Evolutionary conservation across 306 rosid species (phyloP), one percentile per base, ranked within the genome.

Genomic region (Spatholobus suberectus): DNA sequence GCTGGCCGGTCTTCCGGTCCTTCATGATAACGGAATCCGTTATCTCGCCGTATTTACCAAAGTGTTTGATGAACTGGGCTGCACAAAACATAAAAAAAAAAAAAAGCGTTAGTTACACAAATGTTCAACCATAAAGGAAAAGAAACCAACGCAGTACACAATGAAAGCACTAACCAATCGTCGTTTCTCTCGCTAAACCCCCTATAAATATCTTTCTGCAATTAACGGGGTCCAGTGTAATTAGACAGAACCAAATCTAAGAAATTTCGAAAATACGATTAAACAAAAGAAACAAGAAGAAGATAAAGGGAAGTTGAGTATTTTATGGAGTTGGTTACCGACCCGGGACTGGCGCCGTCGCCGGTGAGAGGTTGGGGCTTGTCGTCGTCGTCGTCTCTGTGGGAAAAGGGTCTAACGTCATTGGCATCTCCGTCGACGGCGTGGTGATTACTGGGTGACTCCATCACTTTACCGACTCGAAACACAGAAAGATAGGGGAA

Each of bases 341-440:
- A 96, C 99, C 98, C 99, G 5, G 99, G 94, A 75, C 99, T 96
- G 2, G 98, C 99, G 13, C 99, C 98, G 72, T 96, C 98, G 57
- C 97, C 98, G 70, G 90, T 84, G 23, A 89, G 96, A 54, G 96
- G 87, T 20, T 90, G 97, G 12, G 95, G 85, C 80, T 89, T 91
- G 81, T 90, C 90, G 51, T 62, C 68, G 41, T 63, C 70, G 86
- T 87, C 98, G 37, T 93, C 94, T 81, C 89, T 74, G 81, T 81
- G 92, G 69, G 78, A 83, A 10, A 84, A 77, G 81, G 87, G 10
- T 82, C 90, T 82, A 54, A 72, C 82, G 71, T 91, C 92, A 70
- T 86, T 86, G 52, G 85, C 55, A 71, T 92, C 98, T 5, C 86
- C 91, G 54, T 86, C 90, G 35, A 77, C 62, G 26, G 62, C 63